These are phyloP conservation scores for Lichtheimia corymbifera DNA, from an alignment of 371 early-diverging fungal genomes.

Conservation along the genomic window DNA sequence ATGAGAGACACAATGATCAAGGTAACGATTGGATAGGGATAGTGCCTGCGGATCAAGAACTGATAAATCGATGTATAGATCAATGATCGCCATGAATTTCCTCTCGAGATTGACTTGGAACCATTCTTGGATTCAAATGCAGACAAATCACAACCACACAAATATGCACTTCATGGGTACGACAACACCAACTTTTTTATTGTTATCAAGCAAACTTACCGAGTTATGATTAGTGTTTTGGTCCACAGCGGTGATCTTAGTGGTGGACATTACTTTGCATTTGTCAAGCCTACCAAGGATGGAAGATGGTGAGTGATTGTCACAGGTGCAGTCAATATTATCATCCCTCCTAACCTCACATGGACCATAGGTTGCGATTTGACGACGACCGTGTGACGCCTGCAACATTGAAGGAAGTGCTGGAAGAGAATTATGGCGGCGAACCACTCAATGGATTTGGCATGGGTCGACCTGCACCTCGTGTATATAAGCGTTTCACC, in stretches of 20 bases:
- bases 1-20: constrained; percentile 92
- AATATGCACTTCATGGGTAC: constrained; percentile 86
- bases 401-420: constrained; percentile 83
- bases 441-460: constrained; percentile 38
- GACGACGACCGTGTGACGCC: constrained; percentile 97
- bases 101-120: constrained; percentile 87
- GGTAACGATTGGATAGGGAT: constrained; percentile 33
- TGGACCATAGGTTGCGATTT: constrained; percentile 73
- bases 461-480: constrained; percentile 23
- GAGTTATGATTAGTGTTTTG: constrained; percentile 69
- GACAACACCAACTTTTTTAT: constrained; percentile 15
- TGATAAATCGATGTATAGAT: constrained; percentile 51
- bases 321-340: neutral
- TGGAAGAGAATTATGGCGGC: constrained; percentile 97
- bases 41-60: neutral
- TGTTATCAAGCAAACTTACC: neutral
- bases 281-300: constrained; percentile 79
- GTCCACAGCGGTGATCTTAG: constrained; percentile 97
- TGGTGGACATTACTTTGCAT: constrained; percentile 98
- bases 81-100: constrained; percentile 98
- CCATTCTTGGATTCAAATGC: constrained; percentile 77
- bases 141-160: constrained; percentile 65
- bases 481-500: constrained; percentile 73
- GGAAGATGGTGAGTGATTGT: constrained; percentile 70
- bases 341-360: neutral